Evolutionary conservation across 371 early-diverging fungal genomes (phyloP).

Genomic region (Syncephalastrum racemosum): DNA sequence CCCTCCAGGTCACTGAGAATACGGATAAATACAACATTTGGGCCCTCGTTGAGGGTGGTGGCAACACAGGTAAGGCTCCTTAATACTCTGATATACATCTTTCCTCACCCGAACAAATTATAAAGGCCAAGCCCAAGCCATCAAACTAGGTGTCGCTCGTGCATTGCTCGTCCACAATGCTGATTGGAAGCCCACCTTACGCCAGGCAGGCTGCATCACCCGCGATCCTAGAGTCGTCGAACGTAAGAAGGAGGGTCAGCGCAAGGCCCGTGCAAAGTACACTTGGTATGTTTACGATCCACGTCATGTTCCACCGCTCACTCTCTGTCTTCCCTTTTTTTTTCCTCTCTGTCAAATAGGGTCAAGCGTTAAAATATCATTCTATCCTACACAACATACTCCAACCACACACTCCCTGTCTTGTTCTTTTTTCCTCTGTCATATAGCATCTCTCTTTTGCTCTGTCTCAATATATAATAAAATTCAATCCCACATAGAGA

Average conservation of each 20-base stretch:
- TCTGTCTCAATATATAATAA: not conserved
- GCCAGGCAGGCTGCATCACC: constrained; percentile 72
- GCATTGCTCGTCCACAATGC: constrained; percentile 76
- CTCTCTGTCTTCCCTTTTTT: not conserved
- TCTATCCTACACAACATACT: not conserved
- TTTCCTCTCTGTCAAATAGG: constrained; percentile 14
- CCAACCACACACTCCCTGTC: not conserved
- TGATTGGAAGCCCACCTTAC: constrained; percentile 56
- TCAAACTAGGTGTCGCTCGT: constrained; percentile 81
- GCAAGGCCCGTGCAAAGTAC: constrained; percentile 92
- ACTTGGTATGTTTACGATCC: constrained; percentile 65
- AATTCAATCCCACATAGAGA: not conserved
- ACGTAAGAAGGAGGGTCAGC: constrained; percentile 97
- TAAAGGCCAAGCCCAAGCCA: constrained; percentile 84
- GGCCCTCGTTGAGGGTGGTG: constrained; percentile 85
- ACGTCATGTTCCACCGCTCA: not conserved
- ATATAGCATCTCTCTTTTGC: constrained; percentile 1
- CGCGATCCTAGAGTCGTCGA: constrained; percentile 91
- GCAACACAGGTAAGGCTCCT: constrained; percentile 61
- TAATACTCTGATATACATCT: not conserved
- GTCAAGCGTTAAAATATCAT: constrained; percentile 27
- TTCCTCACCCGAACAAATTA: not conserved
- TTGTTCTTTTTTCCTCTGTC: constrained; percentile 1
- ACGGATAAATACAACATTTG: constrained; percentile 87
- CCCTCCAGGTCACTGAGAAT: constrained; percentile 67